A percentile compares a stretch with the other conserved stretches of the same genome.
Evolutionary conservation across 345 rosid species (phyloP).

Genomic region (Carallia brachiata): DNA sequence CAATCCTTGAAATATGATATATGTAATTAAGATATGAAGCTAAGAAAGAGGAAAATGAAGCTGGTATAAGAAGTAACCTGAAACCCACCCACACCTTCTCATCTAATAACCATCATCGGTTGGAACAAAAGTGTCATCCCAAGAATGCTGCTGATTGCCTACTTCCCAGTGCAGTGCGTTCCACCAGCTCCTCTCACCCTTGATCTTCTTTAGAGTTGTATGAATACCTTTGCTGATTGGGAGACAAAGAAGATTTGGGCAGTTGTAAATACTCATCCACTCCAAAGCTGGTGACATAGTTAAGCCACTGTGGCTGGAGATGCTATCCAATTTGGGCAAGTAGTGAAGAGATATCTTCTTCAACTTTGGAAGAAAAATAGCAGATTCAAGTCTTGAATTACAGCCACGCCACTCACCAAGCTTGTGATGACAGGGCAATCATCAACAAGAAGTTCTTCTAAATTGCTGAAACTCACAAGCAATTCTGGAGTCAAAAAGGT

Average conservation of each 20-base stretch:
- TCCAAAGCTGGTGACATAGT: background rate
- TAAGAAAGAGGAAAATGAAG: too few species aligned
- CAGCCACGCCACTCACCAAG: background rate
- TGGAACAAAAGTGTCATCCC: background rate
- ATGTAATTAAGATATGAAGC: too few species aligned
- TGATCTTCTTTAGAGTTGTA: background rate
- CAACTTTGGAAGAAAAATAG: conserved; percentile 1
- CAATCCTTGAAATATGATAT: too few species aligned
- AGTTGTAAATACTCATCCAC: background rate
- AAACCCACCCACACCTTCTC: too few species aligned
- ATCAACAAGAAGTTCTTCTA: conserved; percentile 21
- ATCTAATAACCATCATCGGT: background rate
- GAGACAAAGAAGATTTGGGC: background rate
- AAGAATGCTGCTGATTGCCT: too few species aligned
- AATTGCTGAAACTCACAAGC: conserved; percentile 14
- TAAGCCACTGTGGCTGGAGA: background rate
- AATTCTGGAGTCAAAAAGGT: conserved; percentile 4
- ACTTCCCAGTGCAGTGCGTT: too few species aligned
- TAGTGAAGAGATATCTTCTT: conserved; percentile 11
- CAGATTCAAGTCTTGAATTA: background rate
- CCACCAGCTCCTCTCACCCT: too few species aligned
- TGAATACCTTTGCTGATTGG: background rate
- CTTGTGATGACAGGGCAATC: background rate
- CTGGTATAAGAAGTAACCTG: too few species aligned
- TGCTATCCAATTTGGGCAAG: conserved; percentile 1